Percentiles rank a stretch among this genome's conserved stretches.
Conservation (phyloP, 441 rosid genomes). For the Pelargonium australe region DNA sequence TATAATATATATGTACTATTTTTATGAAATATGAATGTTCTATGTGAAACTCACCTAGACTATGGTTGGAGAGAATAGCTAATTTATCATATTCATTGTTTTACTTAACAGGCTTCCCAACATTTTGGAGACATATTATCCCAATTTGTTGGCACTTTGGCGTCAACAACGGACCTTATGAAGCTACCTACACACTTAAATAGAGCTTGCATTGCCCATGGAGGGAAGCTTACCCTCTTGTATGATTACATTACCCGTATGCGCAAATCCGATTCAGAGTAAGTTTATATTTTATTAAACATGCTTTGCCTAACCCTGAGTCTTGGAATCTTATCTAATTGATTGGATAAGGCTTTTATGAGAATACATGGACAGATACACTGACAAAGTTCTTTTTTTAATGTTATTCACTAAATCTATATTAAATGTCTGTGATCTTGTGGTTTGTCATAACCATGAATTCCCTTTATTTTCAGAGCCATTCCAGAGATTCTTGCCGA, state of each 20-base stretch:
- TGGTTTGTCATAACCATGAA: conserved; percentile 5
- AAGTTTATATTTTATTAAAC: conserved; percentile 33
- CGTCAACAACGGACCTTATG: conserved; percentile 43
- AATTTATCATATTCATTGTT: too few species aligned
- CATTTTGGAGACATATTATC: conserved; percentile 92
- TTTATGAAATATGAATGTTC: background rate
- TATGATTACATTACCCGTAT: conserved; percentile 84
- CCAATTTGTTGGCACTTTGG: conserved; percentile 60
- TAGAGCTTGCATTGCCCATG: conserved; percentile 82
- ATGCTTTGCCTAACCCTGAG: background rate
- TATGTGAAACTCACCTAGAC: background rate
- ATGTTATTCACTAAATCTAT: background rate
- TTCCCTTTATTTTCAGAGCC: conserved; percentile 42
- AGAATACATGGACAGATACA: too few species aligned
- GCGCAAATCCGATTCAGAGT: conserved; percentile 76
- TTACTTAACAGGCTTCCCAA: conserved; percentile 54
- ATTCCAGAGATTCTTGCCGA: conserved; percentile 28
- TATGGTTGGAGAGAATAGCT: background rate
- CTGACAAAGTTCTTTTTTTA: background rate
- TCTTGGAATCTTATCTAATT: too few species aligned
- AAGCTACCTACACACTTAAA: conserved; percentile 64
- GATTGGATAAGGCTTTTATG: too few species aligned
- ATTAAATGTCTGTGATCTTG: background rate
- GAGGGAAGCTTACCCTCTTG: conserved; percentile 61
- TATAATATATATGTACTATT: conserved; percentile 9